Evolutionary conservation across 495 filamentous ascomycete species (phyloP).

Genomic region (Penicillium ucsense): DNA sequence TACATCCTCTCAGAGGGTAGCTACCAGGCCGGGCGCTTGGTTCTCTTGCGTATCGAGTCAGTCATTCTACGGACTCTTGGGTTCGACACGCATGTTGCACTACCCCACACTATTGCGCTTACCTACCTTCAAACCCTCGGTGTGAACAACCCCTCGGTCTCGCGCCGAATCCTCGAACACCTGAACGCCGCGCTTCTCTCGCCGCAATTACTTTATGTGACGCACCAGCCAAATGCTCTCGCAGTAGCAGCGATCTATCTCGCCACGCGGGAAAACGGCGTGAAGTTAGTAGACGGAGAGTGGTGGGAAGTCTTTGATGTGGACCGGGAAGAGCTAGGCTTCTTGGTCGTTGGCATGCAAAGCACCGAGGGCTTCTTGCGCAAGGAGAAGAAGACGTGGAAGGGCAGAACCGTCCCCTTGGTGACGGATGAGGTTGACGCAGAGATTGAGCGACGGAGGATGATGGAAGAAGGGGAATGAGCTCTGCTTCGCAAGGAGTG

Average conservation of each 20-base stretch:
- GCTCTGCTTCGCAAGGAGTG: not conserved
- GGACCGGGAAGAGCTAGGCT: slow-evolving; percentile 91
- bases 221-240: slow-evolving; percentile 77
- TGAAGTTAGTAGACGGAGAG: slow-evolving; percentile 66
- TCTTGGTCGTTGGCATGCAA: slow-evolving; percentile 77
- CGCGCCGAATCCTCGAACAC: slow-evolving; percentile 57
- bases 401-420: slow-evolving; percentile 27
- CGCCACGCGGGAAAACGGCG: slow-evolving; percentile 65
- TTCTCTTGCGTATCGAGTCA: slow-evolving; percentile 61
- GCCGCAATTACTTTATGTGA: slow-evolving; percentile 83
- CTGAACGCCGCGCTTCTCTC: slow-evolving; percentile 77
- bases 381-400: slow-evolving; percentile 43
- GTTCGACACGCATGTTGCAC: slow-evolving; percentile 73
- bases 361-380: slow-evolving; percentile 67
- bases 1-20: slow-evolving; percentile 67
- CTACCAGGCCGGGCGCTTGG: slow-evolving; percentile 52
- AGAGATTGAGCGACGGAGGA: slow-evolving; percentile 49
- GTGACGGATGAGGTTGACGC: slow-evolving; percentile 47
- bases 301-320: slow-evolving; percentile 99
- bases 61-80: slow-evolving; percentile 63
- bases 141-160: slow-evolving; percentile 40
- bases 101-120: slow-evolving; percentile 80
- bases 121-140: slow-evolving; percentile 90
- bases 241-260: slow-evolving; percentile 87
- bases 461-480: slow-evolving; percentile 44